Evolutionary conservation across 2,329 filamentous ascomycete genomes (phyloP), one percentile per base, ranked within the genome.

Genomic region (Penicillium sp.): DNA sequence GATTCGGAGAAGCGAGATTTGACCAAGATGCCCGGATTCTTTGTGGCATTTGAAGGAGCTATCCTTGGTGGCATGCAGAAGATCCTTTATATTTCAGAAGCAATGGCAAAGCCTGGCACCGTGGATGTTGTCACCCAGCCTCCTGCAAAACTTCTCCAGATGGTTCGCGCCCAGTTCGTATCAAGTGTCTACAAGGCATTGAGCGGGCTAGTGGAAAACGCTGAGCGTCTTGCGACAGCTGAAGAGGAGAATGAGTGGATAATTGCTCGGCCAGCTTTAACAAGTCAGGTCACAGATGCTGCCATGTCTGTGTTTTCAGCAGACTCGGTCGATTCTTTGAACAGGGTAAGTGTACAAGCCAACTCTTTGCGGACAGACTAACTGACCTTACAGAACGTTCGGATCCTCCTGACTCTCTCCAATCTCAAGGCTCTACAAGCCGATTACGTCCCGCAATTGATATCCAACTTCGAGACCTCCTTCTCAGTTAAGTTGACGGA

Each of bases 121-220:
- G 84, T 81, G 44, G 87, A 90, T 66, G 92, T 99, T 59, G 86
- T 97, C 53, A 83, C 88, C 22, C 88, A 93, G 16, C 95, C 94
- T 5, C 88, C 91, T 34, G 81, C 88, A 7, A 99, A 97, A 72
- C 78, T 97, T 41, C 79, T 97, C 41, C 90, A 96, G 71, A 91
- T 92, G 84, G 91, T 97, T 14, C 85, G 92, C 60, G 88, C 87
- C 60, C 91, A 96, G 68, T 99, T 99, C 67, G 92, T 96, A 14
- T 92, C 88, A 6, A 96, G 92, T 54, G 77, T 99, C 41, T 97
- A 97, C 75, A 96, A 96, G 72, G 91, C 91, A 6, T 77, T 99
- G 36, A 95, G 90, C 65, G 94, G 93, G 21, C 93, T 99, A 86
- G 92, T 99, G 1, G 94, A 97, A 74, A 97, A 96, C 72, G 93